Evolutionary conservation across 202 grass and related monocot genomes (phyloP).

Genomic region (Zoysia matrella): DNA sequence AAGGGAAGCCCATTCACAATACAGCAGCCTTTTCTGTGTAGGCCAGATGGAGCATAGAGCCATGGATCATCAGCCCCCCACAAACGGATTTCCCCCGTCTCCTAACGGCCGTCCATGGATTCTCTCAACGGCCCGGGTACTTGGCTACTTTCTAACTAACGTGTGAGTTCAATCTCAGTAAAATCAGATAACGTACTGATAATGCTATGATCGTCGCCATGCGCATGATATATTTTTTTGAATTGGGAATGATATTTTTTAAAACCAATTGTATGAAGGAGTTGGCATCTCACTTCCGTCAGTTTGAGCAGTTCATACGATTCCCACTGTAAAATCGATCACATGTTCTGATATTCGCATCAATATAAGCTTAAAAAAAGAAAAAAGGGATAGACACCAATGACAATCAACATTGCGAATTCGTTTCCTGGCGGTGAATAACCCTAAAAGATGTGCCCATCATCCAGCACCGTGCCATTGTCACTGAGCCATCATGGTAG

Average conservation of each 20-base stretch:
- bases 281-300: neutral
- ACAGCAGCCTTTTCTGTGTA: no score
- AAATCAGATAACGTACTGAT: no score
- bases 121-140: no score
- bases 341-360: neutral
- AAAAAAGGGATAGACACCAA: neutral
- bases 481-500: slow-evolving; percentile 35
- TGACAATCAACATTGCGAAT: neutral
- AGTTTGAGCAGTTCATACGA: slow-evolving; percentile 9
- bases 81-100: no score
- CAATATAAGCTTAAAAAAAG: slow-evolving; percentile 19
- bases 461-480: slow-evolving; percentile 27
- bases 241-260: no score
- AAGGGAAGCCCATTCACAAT: slow-evolving; percentile 25
- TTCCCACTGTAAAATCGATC: neutral
- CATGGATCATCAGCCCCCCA: no score
- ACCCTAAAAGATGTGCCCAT: neutral
- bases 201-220: no score
- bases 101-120: no score
- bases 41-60: no score
- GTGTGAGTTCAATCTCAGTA: no score
- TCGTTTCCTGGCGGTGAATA: neutral
- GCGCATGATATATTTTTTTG: no score
- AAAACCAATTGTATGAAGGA: neutral
- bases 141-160: no score